These are phyloP conservation scores for Trametes gibbosa DNA, from an alignment of 768 basidiomycete species.

Conservation along the genomic window DNA sequence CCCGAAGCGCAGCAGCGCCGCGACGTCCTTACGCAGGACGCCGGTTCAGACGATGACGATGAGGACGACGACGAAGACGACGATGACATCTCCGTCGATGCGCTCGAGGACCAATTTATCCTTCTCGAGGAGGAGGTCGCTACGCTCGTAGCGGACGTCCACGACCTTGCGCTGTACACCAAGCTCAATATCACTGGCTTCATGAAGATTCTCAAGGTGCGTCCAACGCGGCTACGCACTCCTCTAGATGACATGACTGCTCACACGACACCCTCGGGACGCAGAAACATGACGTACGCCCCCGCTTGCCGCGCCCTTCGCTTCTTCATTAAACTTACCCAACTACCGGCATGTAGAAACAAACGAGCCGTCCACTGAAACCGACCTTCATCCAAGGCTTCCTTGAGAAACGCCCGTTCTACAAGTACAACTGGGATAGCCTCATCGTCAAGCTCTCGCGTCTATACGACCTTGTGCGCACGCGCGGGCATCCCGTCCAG, in stretches of 20 bases:
- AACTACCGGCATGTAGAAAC: conserved; percentile 61
- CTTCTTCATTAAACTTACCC: background rate
- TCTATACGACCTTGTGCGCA: conserved; percentile 92
- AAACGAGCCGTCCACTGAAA: conserved; percentile 80
- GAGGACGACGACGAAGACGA: conserved; percentile 48
- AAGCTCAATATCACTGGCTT: conserved; percentile 99
- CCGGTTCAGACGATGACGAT: conserved; percentile 64
- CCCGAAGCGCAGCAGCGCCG: conserved; percentile 53
- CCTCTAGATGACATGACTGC: background rate
- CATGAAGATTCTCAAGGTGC: conserved; percentile 94
- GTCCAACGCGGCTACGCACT: background rate
- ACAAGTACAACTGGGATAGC: conserved; percentile 94
- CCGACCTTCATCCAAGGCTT: conserved; percentile 87
- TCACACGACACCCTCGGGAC: conserved; percentile 4
- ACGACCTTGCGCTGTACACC: conserved; percentile 88
- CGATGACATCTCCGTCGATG: conserved; percentile 59
- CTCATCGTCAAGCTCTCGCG: conserved; percentile 95
- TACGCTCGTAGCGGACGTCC: conserved; percentile 88
- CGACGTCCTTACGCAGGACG: conserved; percentile 52
- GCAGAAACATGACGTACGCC: conserved; percentile 88
- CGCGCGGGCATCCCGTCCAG: conserved; percentile 88
- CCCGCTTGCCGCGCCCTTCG: background rate
- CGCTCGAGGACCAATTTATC: conserved; percentile 83
- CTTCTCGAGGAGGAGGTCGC: conserved; percentile 93
- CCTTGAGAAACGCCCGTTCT: conserved; percentile 92